A percentile compares a stretch with the other conserved stretches of the same genome.
Conservation (phyloP, 768 basidiomycete genomes). For the Phylloporus sp. region DNA sequence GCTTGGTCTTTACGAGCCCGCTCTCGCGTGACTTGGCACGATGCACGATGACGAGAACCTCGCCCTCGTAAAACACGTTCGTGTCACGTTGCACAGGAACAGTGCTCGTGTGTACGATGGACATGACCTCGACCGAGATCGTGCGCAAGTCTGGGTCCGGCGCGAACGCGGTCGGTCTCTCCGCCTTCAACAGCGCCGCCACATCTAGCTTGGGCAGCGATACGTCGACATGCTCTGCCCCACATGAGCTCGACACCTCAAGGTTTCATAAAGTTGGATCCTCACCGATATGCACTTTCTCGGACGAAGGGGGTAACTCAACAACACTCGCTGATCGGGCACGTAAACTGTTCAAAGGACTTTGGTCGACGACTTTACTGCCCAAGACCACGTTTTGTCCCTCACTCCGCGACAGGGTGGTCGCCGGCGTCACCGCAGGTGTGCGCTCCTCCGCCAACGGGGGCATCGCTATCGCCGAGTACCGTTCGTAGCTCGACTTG, state of each 20-base stretch:
- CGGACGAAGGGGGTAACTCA: neutral
- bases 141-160: slow-evolving; percentile 40
- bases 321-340: neutral
- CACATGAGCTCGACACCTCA: neutral
- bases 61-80: slow-evolving; percentile 68
- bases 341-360: slow-evolving; percentile 10
- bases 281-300: slow-evolving; percentile 35
- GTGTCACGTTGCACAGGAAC: slow-evolving; percentile 40
- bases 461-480: slow-evolving; percentile 58
- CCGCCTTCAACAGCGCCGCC: slow-evolving; percentile 37
- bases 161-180: slow-evolving; percentile 6
- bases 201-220: slow-evolving; percentile 49
- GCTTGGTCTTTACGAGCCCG: slow-evolving; percentile 60
- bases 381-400: slow-evolving; percentile 3
- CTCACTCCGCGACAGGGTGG: slow-evolving; percentile 42
- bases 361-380: slow-evolving; percentile 8
- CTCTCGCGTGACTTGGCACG: slow-evolving; percentile 60
- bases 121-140: slow-evolving; percentile 71
- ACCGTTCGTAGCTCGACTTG: slow-evolving; percentile 63
- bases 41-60: slow-evolving; percentile 64
- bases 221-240: slow-evolving; percentile 38
- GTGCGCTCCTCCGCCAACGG: slow-evolving; percentile 65
- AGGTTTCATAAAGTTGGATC: neutral
- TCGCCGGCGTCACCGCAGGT: slow-evolving; percentile 48
- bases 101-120: slow-evolving; percentile 48